Evolutionary conservation across 768 basidiomycete species (phyloP).

Genomic region (Megacollybia marginata): DNA sequence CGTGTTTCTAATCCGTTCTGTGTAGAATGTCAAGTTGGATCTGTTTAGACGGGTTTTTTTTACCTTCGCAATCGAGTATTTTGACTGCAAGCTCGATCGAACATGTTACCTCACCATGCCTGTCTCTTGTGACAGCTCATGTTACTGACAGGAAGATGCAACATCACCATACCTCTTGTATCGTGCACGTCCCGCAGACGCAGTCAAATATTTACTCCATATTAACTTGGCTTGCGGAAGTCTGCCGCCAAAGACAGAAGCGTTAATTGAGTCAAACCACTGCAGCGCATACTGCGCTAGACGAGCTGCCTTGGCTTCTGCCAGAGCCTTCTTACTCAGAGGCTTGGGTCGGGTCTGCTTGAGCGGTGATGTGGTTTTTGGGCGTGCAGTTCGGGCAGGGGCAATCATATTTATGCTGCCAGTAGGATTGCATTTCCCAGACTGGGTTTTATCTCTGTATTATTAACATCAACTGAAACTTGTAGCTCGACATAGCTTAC

Average conservation of each 20-base stretch:
- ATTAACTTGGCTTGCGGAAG: slow-evolving; percentile 53
- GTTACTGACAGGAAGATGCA: neutral
- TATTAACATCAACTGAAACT: too few species aligned
- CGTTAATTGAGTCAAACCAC: slow-evolving; percentile 58
- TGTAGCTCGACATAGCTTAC: too few species aligned
- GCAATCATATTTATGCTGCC: too few species aligned
- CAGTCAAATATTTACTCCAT: slow-evolving; percentile 61
- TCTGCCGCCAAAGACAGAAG: slow-evolving; percentile 41
- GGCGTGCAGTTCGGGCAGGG: too few species aligned
- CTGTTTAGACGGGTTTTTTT: neutral
- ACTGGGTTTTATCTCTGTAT: too few species aligned
- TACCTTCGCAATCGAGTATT: slow-evolving; percentile 72
- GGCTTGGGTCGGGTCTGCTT: slow-evolving; percentile 8
- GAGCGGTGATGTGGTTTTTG: slow-evolving; percentile 2
- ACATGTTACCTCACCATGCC: slow-evolving; percentile 49
- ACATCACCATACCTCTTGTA: slow-evolving; percentile 44
- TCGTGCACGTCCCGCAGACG: slow-evolving; percentile 65
- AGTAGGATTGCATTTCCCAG: too few species aligned
- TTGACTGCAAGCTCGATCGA: slow-evolving; percentile 80
- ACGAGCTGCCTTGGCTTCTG: slow-evolving; percentile 33
- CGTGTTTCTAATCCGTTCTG: slow-evolving; percentile 77
- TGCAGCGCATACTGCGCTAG: slow-evolving; percentile 46
- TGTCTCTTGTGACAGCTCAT: slow-evolving; percentile 28
- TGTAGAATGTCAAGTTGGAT: neutral
- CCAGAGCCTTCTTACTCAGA: slow-evolving; percentile 32